These are phyloP conservation scores for Quercus alba DNA, from an alignment of 306 rosid species.

Conservation along the genomic window DNA sequence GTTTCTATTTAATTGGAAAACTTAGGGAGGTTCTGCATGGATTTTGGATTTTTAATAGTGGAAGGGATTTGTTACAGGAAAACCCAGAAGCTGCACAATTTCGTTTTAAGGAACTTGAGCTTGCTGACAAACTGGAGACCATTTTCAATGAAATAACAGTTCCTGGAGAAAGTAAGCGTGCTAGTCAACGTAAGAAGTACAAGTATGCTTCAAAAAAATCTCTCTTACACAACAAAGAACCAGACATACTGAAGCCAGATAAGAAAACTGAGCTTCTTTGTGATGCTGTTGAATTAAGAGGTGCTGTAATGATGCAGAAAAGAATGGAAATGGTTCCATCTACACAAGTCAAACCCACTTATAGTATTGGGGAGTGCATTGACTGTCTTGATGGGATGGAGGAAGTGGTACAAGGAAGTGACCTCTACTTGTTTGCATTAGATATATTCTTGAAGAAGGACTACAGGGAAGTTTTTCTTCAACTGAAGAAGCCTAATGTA, in stretches of 20 bases:
- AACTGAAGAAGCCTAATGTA: conserved; percentile 51
- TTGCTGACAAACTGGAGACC: conserved; percentile 20
- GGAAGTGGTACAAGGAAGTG: conserved; percentile 65
- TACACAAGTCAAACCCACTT: conserved; percentile 30
- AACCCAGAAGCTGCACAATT: conserved; percentile 56
- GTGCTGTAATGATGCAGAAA: conserved; percentile 19
- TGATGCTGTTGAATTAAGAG: conserved; percentile 40
- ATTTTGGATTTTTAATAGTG: conserved; percentile 2
- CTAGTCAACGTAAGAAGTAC: conserved; percentile 13
- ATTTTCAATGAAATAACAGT: conserved; percentile 19
- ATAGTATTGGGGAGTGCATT: conserved; percentile 69
- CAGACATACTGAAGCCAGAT: conserved; percentile 19
- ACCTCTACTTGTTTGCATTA: conserved; percentile 67
- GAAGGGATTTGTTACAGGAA: conserved; percentile 34
- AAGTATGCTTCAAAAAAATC: conserved; percentile 3
- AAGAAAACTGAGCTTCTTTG: conserved; percentile 21
- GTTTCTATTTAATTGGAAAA: conserved; percentile 12
- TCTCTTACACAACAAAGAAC: conserved; percentile 25
- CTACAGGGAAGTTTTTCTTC: conserved; percentile 72
- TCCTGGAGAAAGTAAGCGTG: conserved; percentile 26
- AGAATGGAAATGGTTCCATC: conserved; percentile 22
- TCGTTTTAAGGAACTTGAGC: conserved; percentile 38
- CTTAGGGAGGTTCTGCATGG: conserved; percentile 4
- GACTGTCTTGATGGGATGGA: conserved; percentile 65
- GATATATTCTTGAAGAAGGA: conserved; percentile 73